Base-by-base conservation (phyloP, 768 basidiomycete species). In the Tricholoma sp. region DNA sequence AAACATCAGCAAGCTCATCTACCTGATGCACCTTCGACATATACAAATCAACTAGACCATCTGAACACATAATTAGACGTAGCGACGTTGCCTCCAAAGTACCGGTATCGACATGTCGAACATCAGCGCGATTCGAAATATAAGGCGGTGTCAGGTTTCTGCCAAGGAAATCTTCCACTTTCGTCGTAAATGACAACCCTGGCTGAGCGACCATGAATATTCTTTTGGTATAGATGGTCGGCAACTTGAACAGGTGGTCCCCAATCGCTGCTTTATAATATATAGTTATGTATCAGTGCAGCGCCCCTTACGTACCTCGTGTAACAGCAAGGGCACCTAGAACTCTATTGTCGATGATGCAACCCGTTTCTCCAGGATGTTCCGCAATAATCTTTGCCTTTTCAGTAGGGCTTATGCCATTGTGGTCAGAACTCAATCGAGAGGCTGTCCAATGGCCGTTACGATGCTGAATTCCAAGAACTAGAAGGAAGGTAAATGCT, bases 271-370 rank as follows among this genome's bases (percentile, higher is more conserved):
- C 28, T 28, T 15, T 28, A 41, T 18, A 34, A 53, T 52, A 24
- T 36, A 45, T 50, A 36, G 55, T 20, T 32, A 10, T 55, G 10
- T 53, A 44, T 50, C 37, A 42, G 15, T 29, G 18, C 32, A 39
- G 33, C 29, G 33, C 2, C 20, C 45, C 28, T 36, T 13, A 66
- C 73, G 49, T 59, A 76, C 82, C 80, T 68, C 82, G 70, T 44
- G 82, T 84, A 13, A 83, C 80, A 15, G 81, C 82, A 48, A 83
- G 77, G 1, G 77, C 75, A 20, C 82, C 81, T 6, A 83, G 70
- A 11, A 83, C 80, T 45, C 82, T 73, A 50, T 77, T 66, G 18
- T 74, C 66, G 36, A 75, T 50, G 6, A 83, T 62, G 49, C 72
- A 76, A 54, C 79, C 77, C 0, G 59, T 34, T 61, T 79, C 80